Conservation (phyloP, 2,329 filamentous ascomycete species). For the Ilyonectria destructans region DNA sequence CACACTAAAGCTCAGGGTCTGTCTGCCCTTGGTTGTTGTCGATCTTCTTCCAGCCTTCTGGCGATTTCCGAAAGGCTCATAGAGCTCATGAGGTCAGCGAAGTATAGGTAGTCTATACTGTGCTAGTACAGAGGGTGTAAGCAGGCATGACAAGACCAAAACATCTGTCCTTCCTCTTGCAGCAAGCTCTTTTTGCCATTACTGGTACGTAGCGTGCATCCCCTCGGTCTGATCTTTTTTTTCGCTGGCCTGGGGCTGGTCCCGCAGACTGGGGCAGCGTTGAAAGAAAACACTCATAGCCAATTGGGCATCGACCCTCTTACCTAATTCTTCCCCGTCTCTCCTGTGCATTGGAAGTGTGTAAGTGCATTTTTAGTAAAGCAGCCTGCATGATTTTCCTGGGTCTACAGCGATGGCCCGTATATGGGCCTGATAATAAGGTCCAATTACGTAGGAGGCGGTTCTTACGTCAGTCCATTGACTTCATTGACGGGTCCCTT, state of each 20-base stretch:
- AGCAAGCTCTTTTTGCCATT: not conserved
- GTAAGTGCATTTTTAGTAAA: conserved; percentile 1
- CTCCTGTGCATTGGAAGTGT: not conserved
- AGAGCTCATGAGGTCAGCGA: not conserved
- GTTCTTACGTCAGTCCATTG: conserved; percentile 10
- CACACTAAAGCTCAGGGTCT: not conserved
- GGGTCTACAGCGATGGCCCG: conserved; percentile 1
- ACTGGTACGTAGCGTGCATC: not conserved
- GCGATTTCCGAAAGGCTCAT: no score
- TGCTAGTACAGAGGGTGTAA: not conserved
- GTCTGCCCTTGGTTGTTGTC: not conserved
- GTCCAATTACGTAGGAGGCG: not conserved
- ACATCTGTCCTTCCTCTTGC: not conserved
- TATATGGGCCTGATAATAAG: not conserved
- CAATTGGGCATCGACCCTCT: conserved; percentile 26
- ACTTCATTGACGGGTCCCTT: not conserved
- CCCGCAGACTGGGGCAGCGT: not conserved
- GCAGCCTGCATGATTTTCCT: conserved; percentile 23
- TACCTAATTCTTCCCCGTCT: conserved; percentile 1
- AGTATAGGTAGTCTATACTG: not conserved
- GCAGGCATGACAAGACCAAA: not conserved
- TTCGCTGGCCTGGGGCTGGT: not conserved
- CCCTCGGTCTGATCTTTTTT: conserved; percentile 1
- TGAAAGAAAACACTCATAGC: conserved; percentile 14
- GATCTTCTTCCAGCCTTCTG: not conserved